Evolutionary conservation across 768 basidiomycete species (phyloP).

Genomic region (Macrolepiota fuliginosa): DNA sequence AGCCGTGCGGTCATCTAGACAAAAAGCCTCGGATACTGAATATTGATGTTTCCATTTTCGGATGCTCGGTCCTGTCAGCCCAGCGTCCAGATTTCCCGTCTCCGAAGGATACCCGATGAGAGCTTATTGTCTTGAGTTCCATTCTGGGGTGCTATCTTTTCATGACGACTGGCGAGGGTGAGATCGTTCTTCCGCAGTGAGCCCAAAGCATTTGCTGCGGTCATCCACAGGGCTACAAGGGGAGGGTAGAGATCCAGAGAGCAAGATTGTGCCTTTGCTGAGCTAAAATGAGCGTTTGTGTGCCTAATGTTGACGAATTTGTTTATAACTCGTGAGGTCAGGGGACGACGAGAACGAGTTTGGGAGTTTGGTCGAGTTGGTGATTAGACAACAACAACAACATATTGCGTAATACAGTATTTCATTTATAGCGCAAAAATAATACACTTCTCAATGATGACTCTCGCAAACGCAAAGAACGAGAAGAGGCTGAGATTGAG

Average conservation of each 20-base stretch:
- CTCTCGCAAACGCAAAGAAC: constrained; percentile 21
- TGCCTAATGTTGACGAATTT: too few relatives aligned
- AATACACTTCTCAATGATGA: not conserved
- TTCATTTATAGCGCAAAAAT: not conserved
- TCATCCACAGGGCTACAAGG: not conserved
- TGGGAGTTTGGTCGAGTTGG: too few relatives aligned
- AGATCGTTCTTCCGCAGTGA: not conserved
- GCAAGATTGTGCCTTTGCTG: too few relatives aligned
- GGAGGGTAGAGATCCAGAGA: too few relatives aligned
- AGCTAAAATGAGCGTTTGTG: too few relatives aligned
- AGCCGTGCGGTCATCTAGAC: too few relatives aligned
- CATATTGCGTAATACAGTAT: not conserved
- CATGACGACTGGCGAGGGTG: not conserved
- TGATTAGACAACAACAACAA: too few relatives aligned
- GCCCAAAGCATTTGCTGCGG: not conserved
- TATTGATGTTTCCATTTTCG: too few relatives aligned
- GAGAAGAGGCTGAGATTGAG: constrained; percentile 14
- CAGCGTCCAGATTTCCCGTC: not conserved
- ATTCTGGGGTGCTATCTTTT: not conserved
- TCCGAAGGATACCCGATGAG: not conserved
- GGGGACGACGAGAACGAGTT: too few relatives aligned
- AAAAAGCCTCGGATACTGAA: too few relatives aligned
- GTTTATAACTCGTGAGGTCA: too few relatives aligned
- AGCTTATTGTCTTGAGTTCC: not conserved
- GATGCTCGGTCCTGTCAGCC: not conserved